Percentiles rank a stretch among this genome's conserved stretches.
phyloP scores from a whole-genome alignment of 179 eudicot species.

The Heliamphora pulchella region DNA sequence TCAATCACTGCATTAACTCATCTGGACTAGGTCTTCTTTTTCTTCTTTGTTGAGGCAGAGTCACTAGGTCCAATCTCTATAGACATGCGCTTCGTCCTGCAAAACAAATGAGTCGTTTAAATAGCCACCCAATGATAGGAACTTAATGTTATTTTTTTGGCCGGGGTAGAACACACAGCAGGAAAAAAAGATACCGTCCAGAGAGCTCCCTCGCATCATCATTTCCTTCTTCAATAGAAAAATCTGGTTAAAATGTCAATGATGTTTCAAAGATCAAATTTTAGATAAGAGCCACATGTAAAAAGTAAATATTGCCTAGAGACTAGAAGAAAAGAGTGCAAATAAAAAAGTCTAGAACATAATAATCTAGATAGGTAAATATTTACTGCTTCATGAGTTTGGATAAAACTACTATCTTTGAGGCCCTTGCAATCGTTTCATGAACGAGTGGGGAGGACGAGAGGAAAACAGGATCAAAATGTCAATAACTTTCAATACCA shows the following conservation, averaged over 20 bases:
- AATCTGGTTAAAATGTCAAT: constrained; percentile 24
- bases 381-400: neutral
- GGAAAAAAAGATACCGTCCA: constrained; percentile 34
- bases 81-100: constrained; percentile 76
- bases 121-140: neutral
- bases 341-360: neutral
- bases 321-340: neutral
- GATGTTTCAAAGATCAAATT: neutral
- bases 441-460: neutral
- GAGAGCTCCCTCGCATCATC: constrained; percentile 47
- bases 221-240: constrained; percentile 29
- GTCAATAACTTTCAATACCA: neutral
- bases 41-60: constrained; percentile 67
- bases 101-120: constrained; percentile 11
- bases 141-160: too few relatives aligned
- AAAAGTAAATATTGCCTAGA: too few relatives aligned
- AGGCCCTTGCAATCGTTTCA: neutral
- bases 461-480: constrained; percentile 4
- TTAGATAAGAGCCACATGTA: neutral
- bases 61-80: constrained; percentile 72
- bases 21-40: constrained; percentile 45
- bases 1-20: constrained; percentile 17
- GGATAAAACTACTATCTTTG: neutral
- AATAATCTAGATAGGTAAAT: neutral
- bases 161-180: too few relatives aligned